Evolutionary conservation across 345 rosid genomes (phyloP), one percentile per base, ranked within the genome.

Genomic region (Turnera subulata): DNA sequence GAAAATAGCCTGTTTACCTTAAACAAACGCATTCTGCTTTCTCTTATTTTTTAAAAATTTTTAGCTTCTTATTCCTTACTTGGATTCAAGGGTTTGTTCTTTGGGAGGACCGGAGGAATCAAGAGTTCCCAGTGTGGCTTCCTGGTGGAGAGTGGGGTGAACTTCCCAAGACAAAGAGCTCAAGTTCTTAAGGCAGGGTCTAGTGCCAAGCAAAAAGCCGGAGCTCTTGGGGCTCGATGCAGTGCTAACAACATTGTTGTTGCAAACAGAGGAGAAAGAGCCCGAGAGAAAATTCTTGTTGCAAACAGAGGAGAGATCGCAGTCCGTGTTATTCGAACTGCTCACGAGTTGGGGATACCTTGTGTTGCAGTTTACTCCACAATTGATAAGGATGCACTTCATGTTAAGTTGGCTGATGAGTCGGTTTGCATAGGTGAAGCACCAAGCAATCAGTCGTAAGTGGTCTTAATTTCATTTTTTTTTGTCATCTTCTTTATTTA

Each of bases 391-490:
- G 99, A 89, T 63, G 99, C 97, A 1, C 91, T 93, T 6, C 99
- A 89, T 69, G 97, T 93, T 13, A 89, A 89, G 68, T 72, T 93
- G 75, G 97, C 99, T 57, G 97, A 93, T 67, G 96, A 86, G 66
- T 83, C 99, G 0, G 89, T 93, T 71, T 93, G 99, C 65, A 93
- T 93, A 15, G 99, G 99, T 52, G 99, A 93, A 85, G 99, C 99
- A 45, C 97, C 99, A 0, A 93, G 99, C 74, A 93, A 72, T 65
- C 97, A 93, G 67, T 89, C 97, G 97, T 93, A 74, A 72, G 97
- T 82, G 17, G 25, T 65, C 18, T 22, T 50, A 19, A 2, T n/a
- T 24, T 40, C 48, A 14, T 33, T 1, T 19, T 58, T 50, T 33
- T 19, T 23, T n/a, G 3, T 17, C 54, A 50, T 29, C 35, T 29